Evolutionary conservation across 371 early-diverging fungal species (phyloP), one percentile per base, ranked within the genome.

Genomic region (Apophysomyces sp.): DNA sequence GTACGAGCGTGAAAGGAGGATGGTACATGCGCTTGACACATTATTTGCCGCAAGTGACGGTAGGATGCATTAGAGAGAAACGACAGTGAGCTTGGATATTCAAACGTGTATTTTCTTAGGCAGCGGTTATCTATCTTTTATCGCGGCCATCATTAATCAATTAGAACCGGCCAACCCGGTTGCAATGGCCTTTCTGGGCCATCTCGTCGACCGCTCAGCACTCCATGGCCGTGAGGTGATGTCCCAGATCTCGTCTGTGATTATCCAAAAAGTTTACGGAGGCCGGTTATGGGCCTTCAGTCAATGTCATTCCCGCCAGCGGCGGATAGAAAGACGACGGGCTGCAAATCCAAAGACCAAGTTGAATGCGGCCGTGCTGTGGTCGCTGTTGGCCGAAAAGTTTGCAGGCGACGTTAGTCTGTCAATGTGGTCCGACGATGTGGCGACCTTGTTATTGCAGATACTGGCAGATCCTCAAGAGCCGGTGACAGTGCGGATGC

Each of bases 101-200:
- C 12, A 27, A 16, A 16, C 36, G 16, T 8, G 18, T 34, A 58
- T 8, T 15, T 6, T 16, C 30, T 4, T 55, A 77, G 80, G 66
- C 6, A 53, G 66, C 6, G 80, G 77, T 21, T 77, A 75, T 37
- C 62, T 77, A 27, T 70, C 77, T 0, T 75, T 75, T 40, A 62
- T 80, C 18, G 52, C 61, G 1, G 65, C 72, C 0, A 67, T 80
- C 8, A 61, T 64, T 5, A 58, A 52, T 2, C 55, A 65, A n/a
- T 55, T 80, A 2, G 69, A 75, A 36, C 67, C 71, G 1, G 81
- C 81, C n/a, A 81, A 73, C 32, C 80, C 83, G 7, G 73, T 85
- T 2, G 78, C 83, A 1, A 80, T 83, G 68, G 82, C 82, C 1
- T 85, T 85, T 54, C 62, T 85, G 12, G 74, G 78, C 51, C 86